Evolutionary conservation across 1,284 basidiomycete species (phyloP), one percentile per base, ranked within the genome.

Genomic region (Sphagnurus paluster): DNA sequence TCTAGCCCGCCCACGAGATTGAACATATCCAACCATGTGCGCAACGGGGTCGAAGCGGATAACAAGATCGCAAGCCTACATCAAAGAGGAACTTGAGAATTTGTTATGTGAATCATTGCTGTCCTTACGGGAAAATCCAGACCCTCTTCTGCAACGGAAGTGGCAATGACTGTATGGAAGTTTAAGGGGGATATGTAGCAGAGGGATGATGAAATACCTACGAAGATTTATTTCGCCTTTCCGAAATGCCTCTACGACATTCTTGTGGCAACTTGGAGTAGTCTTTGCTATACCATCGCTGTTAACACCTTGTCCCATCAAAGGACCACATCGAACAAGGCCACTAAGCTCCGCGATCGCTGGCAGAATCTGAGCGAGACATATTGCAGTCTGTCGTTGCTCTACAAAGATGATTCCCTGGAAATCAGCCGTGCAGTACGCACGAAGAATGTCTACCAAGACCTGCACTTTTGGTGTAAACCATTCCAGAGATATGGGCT

Each of bases 61-160:
- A 40, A 91, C 87, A n/a, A 92, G 71, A 57, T 90, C 86, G 62
- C 90, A 92, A 8, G 85, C 84, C 86, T 90, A 46, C 7, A n/a
- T 14, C n/a, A 33, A n/a, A 33, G 13, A 9, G 30, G 7, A n/a
- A 13, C 33, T 13, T 1, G 44, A 33, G 10, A 28, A 23, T 44
- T 29, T 28, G 23, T 41, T 35, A 52, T 39, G 44, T 28, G 25
- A 16, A 13, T 25, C 24, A 25, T 43, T 57, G 47, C 29, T 32
- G 42, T 29, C 47, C 75, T 42, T 59, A 86, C 85, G 10, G 84
- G 87, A 65, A 93, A 91, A 63, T 93, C 90, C 20, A 93, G 74
- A 0, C 90, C 91, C 69, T 93, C 90, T 67, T 94, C 91, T 0
- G 89, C 91, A 5, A 93, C 90, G 6, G 84, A 83, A 0, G 90